phyloP scores from a whole-genome alignment of 129 eudicot species.

The Flaveria bidentis region DNA sequence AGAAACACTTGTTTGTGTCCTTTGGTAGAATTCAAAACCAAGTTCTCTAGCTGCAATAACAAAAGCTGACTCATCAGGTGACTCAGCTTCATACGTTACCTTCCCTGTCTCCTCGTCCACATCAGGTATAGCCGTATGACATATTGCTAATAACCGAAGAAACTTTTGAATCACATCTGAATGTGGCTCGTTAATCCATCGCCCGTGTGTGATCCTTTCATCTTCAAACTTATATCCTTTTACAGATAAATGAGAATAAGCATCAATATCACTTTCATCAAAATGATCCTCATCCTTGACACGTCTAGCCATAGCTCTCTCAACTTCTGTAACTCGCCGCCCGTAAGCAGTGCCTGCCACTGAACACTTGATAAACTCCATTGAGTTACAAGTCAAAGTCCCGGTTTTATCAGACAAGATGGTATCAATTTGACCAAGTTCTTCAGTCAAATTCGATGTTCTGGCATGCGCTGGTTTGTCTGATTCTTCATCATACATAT shows the following conservation, averaged over 20 bases:
- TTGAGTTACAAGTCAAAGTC: constrained; percentile 56
- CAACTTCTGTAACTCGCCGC: constrained; percentile 49
- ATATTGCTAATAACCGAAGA: constrained; percentile 49
- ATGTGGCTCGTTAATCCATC: constrained; percentile 55
- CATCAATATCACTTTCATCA: constrained; percentile 4
- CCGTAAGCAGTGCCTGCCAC: constrained; percentile 55
- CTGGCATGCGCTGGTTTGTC: constrained; percentile 68
- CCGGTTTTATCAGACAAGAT: constrained; percentile 64
- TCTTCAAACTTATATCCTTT: constrained; percentile 67
- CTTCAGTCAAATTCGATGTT: constrained; percentile 68
- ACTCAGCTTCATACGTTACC: constrained; percentile 63
- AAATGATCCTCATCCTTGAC: constrained; percentile 33
- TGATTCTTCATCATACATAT: constrained; percentile 63
- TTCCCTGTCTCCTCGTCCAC: constrained; percentile 49
- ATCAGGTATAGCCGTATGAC: constrained; percentile 66
- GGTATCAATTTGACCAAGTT: constrained; percentile 70
- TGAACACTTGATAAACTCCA: constrained; percentile 59
- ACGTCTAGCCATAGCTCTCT: constrained; percentile 45
- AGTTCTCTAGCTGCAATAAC: constrained; percentile 68
- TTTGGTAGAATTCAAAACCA: constrained; percentile 59
- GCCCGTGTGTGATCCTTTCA: constrained; percentile 50
- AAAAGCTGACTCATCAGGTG: constrained; percentile 70
- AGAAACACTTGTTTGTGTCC: constrained; percentile 54
- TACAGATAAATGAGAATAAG: constrained; percentile 26
- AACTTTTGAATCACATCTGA: constrained; percentile 53